Conservation (phyloP, 345 rosid species). For the Kandelia obovata region DNA sequence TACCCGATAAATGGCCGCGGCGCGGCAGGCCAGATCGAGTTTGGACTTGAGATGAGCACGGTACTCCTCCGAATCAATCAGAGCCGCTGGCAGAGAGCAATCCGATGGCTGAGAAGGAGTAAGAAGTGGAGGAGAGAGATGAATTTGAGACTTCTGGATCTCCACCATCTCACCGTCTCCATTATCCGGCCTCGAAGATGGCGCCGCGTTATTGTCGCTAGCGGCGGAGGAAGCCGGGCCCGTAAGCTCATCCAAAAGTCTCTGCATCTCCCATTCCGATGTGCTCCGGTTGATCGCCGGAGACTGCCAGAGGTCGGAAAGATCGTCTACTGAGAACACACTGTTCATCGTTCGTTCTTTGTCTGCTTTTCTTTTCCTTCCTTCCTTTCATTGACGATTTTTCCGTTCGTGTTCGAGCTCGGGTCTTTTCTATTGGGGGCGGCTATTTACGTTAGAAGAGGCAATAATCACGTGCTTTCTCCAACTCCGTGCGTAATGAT, state of each 20-base stretch:
- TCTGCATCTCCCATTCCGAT: constrained; percentile 73
- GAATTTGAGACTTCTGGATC: constrained; percentile 26
- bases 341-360: constrained; percentile 17
- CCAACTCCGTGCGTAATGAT: no score
- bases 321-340: constrained; percentile 60
- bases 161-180: constrained; percentile 47
- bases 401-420: no score
- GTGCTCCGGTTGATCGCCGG: constrained; percentile 51
- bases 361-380: neutral
- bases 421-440: no score
- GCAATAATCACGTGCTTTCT: constrained; percentile 9
- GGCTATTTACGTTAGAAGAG: neutral
- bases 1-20: constrained; percentile 68
- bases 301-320: constrained; percentile 59
- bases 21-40: constrained; percentile 76
- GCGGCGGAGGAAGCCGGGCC: constrained; percentile 25
- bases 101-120: constrained; percentile 26
- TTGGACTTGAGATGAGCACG: constrained; percentile 56
- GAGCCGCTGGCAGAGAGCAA: constrained; percentile 28
- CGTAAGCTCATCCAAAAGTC: constrained; percentile 45
- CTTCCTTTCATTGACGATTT: neutral
- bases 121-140: constrained; percentile 13
- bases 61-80: constrained; percentile 42
- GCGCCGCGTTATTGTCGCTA: constrained; percentile 32
- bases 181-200: constrained; percentile 36